These are phyloP conservation scores for Camellia japonica DNA, from an alignment of 148 eudicot species.

Conservation along the genomic window DNA sequence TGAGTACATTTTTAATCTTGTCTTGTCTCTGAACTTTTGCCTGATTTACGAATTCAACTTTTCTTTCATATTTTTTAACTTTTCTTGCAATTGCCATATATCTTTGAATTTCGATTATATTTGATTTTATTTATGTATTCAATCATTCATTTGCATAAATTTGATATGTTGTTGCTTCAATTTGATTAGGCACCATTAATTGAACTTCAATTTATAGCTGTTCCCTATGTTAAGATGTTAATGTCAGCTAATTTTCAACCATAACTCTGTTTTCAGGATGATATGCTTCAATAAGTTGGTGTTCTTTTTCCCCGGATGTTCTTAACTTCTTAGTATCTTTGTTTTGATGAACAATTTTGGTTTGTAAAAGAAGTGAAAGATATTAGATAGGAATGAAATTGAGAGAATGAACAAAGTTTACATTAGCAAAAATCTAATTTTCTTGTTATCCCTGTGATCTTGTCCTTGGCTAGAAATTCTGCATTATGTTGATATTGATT, in stretches of 20 bases:
- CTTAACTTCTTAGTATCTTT: background rate
- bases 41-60: background rate
- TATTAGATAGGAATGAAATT: no score
- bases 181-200: background rate
- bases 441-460: background rate
- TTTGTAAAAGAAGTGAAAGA: no score
- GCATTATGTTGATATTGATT: background rate
- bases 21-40: background rate
- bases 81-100: no score
- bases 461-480: background rate
- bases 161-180: background rate
- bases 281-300: background rate
- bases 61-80: background rate
- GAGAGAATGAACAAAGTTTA: background rate
- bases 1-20: conserved; percentile 31
- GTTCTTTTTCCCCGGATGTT: conserved; percentile 1
- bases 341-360: no score
- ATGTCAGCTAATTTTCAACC: background rate
- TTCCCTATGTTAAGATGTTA: background rate
- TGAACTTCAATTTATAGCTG: background rate
- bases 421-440: background rate
- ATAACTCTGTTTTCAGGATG: background rate
- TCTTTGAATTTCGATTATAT: background rate
- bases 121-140: background rate
- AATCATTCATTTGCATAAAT: no score